Conservation (phyloP, 2,329 filamentous ascomycete genomes). For the Didymella pomorum region DNA sequence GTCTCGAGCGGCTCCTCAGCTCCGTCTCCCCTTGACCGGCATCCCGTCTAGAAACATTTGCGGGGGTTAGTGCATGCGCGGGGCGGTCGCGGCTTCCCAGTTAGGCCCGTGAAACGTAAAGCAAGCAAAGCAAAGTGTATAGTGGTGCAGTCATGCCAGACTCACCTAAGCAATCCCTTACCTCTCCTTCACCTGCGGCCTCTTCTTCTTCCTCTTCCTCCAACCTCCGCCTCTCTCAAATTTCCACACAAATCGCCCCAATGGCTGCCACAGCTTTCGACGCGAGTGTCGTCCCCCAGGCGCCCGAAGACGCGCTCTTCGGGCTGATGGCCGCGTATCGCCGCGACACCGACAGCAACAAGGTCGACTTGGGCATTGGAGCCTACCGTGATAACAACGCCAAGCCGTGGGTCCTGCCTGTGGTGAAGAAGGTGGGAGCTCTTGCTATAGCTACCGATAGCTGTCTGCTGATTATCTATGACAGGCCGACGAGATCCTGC, state of each 20-base stretch:
- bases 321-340: slow-evolving; percentile 88
- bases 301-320: slow-evolving; percentile 94
- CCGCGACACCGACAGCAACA: slow-evolving; percentile 76
- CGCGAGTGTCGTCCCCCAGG: slow-evolving; percentile 80
- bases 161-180: slow-evolving; percentile 28
- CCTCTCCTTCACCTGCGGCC: slow-evolving; percentile 20
- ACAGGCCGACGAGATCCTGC: slow-evolving; percentile 89
- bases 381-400: slow-evolving; percentile 95
- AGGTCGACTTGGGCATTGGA: slow-evolving; percentile 94
- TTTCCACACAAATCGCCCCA: slow-evolving; percentile 75
- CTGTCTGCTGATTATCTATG: slow-evolving; percentile 32
- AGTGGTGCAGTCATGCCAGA: slow-evolving; percentile 39
- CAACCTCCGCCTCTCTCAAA: slow-evolving; percentile 59
- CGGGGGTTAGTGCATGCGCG: slow-evolving; percentile 37
- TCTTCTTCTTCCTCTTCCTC: slow-evolving; percentile 32
- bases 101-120: slow-evolving; percentile 38
- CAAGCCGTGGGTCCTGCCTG: slow-evolving; percentile 96
- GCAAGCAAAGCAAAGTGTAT: slow-evolving; percentile 25
- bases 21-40: slow-evolving; percentile 32
- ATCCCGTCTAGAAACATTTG: slow-evolving; percentile 25
- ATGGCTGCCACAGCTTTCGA: slow-evolving; percentile 73
- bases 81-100: slow-evolving; percentile 27
- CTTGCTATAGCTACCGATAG: background rate
- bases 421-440: slow-evolving; percentile 85
- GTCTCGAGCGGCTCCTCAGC: slow-evolving; percentile 23